phyloP scores from a whole-genome alignment of 2,329 filamentous ascomycete species.

The Lasiodiplodia gonubiensis region DNA sequence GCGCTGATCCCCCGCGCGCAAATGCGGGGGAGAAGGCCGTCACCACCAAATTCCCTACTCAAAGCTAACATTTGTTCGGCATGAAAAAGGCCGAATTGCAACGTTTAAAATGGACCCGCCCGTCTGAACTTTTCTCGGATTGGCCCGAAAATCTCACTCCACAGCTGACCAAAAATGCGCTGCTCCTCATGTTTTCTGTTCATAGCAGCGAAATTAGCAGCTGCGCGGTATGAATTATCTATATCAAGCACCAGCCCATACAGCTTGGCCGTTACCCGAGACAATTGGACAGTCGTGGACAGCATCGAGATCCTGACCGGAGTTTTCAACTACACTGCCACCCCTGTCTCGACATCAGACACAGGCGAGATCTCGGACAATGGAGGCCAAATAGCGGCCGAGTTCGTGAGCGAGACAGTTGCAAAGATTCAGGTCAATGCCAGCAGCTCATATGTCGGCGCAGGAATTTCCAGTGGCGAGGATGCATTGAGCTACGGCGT shows the following conservation, averaged over 20 bases:
- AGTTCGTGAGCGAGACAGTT: constrained; percentile 34
- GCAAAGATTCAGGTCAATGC: constrained; percentile 37
- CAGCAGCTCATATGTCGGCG: constrained; percentile 34
- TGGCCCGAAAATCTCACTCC: neutral
- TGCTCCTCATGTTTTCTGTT: neutral
- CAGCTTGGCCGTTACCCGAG: constrained; percentile 32
- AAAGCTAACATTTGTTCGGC: neutral
- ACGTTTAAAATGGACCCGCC: no score
- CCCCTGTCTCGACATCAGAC: constrained; percentile 17
- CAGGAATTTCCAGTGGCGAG: constrained; percentile 31
- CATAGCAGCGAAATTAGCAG: neutral
- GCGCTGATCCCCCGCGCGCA: neutral
- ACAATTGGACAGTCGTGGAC: constrained; percentile 33
- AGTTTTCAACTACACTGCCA: constrained; percentile 31
- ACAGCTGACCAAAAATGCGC: neutral
- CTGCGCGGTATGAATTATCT: neutral
- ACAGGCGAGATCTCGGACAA: constrained; percentile 29
- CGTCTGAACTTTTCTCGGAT: no score
- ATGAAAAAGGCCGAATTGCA: no score
- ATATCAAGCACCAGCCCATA: constrained; percentile 18
- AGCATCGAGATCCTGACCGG: constrained; percentile 35
- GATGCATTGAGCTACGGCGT: constrained; percentile 36
- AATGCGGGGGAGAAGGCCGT: neutral
- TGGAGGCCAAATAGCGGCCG: constrained; percentile 30
- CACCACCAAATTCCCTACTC: neutral